phyloP scores from a whole-genome alignment of 805 yeast genomes.

The Candida maltosa region DNA sequence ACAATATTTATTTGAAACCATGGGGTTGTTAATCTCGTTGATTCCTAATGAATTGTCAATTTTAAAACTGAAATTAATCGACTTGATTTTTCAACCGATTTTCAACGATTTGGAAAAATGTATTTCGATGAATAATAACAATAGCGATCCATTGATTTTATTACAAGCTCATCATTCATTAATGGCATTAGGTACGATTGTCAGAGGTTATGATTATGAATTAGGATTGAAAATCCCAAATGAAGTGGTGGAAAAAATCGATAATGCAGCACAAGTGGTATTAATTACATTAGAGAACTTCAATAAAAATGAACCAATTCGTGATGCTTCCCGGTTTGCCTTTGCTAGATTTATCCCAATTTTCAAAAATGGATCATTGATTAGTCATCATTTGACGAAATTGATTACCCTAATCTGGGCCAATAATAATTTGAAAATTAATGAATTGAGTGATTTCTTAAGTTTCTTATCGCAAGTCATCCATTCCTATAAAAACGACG shows the following conservation, averaged over 20 bases:
- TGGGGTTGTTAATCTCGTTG: slow-evolving; percentile 70
- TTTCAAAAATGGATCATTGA: slow-evolving; percentile 40
- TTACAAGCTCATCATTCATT: slow-evolving; percentile 83
- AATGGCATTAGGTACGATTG: slow-evolving; percentile 86
- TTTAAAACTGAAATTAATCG: slow-evolving; percentile 47
- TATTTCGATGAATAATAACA: slow-evolving; percentile 23
- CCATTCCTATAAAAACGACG: slow-evolving; percentile 69
- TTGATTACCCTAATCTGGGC: slow-evolving; percentile 62
- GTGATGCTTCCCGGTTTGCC: slow-evolving; percentile 85
- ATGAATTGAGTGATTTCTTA: slow-evolving; percentile 76
- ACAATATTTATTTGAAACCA: slow-evolving; percentile 77
- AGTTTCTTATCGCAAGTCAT: slow-evolving; percentile 85
- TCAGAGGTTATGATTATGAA: slow-evolving; percentile 74
- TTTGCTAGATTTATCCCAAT: slow-evolving; percentile 84
- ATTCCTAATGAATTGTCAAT: slow-evolving; percentile 16
- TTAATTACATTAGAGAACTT: slow-evolving; percentile 79
- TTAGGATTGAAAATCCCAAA: slow-evolving; percentile 31
- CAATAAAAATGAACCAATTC: slow-evolving; percentile 59
- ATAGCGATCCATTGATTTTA: slow-evolving; percentile 36
- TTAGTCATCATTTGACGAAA: slow-evolving; percentile 55
- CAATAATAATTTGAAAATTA: slow-evolving; percentile 50
- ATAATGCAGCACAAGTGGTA: slow-evolving; percentile 76
- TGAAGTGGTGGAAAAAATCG: slow-evolving; percentile 43
- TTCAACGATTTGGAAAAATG: slow-evolving; percentile 69
- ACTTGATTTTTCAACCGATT: slow-evolving; percentile 69